A percentile compares a stretch with the other conserved stretches of the same genome.
These are phyloP conservation scores for Alternaria arborescens DNA, from an alignment of 2,329 filamentous ascomycete species.

Conservation along the genomic window DNA sequence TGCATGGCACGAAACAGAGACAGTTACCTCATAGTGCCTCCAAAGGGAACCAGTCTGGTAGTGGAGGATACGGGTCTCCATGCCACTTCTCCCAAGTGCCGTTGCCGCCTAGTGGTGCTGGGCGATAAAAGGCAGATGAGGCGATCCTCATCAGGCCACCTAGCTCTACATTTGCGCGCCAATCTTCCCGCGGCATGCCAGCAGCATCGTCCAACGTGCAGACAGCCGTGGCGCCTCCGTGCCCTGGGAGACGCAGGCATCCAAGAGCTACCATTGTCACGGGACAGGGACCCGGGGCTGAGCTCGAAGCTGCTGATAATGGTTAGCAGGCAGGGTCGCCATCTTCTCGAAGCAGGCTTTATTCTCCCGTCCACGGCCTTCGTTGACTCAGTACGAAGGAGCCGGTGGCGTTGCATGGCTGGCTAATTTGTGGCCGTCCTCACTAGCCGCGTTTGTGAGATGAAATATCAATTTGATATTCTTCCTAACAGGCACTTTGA, in stretches of 20 bases:
- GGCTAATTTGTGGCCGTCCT: slow-evolving; percentile 31
- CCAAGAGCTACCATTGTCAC: slow-evolving; percentile 21
- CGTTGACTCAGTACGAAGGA: slow-evolving; percentile 24
- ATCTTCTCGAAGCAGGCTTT: slow-evolving; percentile 39
- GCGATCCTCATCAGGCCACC: slow-evolving; percentile 18
- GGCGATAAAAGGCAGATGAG: slow-evolving; percentile 7
- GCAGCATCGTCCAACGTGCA: slow-evolving; percentile 16
- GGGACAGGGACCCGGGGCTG: slow-evolving; percentile 20
- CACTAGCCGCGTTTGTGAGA: slow-evolving; percentile 34
- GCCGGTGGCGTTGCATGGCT: slow-evolving; percentile 27
- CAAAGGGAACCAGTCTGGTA: slow-evolving; percentile 3
- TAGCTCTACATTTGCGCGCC: slow-evolving; percentile 10
- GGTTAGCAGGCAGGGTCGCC: slow-evolving; percentile 26
- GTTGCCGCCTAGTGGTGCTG: slow-evolving; percentile 11
- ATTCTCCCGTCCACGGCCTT: slow-evolving; percentile 30
- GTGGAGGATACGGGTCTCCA: background rate
- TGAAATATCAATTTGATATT: slow-evolving; percentile 31
- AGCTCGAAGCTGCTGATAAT: slow-evolving; percentile 9
- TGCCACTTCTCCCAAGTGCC: slow-evolving; percentile 2
- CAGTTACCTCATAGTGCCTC: slow-evolving; percentile 6
- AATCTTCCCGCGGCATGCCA: slow-evolving; percentile 21
- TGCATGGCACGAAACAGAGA: slow-evolving; percentile 11
- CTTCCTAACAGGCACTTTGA: slow-evolving; percentile 31
- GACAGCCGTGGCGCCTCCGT: slow-evolving; percentile 15
- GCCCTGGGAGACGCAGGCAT: slow-evolving; percentile 18